A percentile compares a stretch with the other conserved stretches of the same genome.
Conservation (phyloP, 805 yeast species). For the Wickerhamiella domercqiae region DNA sequence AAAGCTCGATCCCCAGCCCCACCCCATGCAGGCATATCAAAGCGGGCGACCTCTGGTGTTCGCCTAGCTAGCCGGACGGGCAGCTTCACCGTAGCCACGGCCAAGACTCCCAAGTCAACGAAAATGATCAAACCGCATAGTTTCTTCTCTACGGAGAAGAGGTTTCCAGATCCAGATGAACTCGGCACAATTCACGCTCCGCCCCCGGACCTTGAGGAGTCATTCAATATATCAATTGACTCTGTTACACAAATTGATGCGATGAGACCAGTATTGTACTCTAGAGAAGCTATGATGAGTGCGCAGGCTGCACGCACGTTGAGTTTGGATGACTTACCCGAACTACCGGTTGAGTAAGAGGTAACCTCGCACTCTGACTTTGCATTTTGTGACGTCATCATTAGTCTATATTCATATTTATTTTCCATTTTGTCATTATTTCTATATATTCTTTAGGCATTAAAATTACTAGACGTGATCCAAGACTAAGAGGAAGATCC, state of each 20-base stretch:
- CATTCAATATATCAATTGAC: not conserved
- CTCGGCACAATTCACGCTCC: not conserved
- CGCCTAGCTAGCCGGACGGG: slow-evolving; percentile 2
- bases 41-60: no score
- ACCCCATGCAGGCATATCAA: no score
- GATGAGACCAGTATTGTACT: no score
- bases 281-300: not conserved
- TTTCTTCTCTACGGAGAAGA: not conserved
- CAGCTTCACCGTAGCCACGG: not conserved
- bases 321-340: slow-evolving; percentile 6
- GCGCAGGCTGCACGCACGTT: slow-evolving; percentile 1
- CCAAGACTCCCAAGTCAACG: not conserved
- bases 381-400: no score
- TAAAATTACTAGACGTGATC: no score
- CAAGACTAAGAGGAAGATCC: no score
- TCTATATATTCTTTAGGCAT: not conserved
- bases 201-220: not conserved
- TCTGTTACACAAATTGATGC: no score
- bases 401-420: no score
- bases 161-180: not conserved
- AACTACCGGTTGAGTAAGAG: slow-evolving; percentile 3
- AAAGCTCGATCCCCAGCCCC: no score
- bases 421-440: not conserved
- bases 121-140: not conserved
- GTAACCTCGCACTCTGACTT: no score